Evolutionary conservation across 2,329 filamentous ascomycete genomes (phyloP), one percentile per base, ranked within the genome.

Genomic region (Ilyonectria robusta): DNA sequence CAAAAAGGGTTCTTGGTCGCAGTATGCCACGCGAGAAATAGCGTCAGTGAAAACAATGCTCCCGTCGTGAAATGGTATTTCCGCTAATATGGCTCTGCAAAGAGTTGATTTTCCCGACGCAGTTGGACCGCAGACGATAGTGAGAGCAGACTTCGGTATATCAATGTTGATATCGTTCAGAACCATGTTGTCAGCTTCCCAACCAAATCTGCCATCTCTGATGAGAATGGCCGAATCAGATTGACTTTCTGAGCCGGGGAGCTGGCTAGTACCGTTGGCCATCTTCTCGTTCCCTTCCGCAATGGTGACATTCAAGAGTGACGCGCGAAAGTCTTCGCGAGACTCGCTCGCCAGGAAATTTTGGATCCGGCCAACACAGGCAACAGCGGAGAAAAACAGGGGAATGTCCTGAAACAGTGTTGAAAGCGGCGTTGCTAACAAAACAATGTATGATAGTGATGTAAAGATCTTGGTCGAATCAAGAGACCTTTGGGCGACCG

Each of bases 381-480:
- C 55, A 37, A 67, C 9, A 1, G 54, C 65, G 3, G 65, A 59
- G 11, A 67, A 13, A 1, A 67, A 6, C 7, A 10, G 21, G 82
- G 73, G 1, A 72, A 79, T 50, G 78, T 80, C 50, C 35, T 79
- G 76, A 6, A 81, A 74, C 0, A 80, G 37, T 5, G 17, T 31
- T 6, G 59, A 48, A 0, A 81, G 68, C 0, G 79, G 79, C 2
- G 29, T 59, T 2, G 77, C 63, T 9, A 80, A 37, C 1, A 81
- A 68, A 2, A 70, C 62, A 4, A 80, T 50, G 37, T 75, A 79
- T 0, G 78, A 75, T 21, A 80, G 62, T 0, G 77, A 69, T 1
- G 77, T 75, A 55, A 79, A 81, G 19, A 79, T 76, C 9, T 66
- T 71, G 3, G 76, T 70, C 0, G 72, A 67, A 10, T 77, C 70